Evolutionary conservation across 1,284 basidiomycete genomes (phyloP).

Genomic region (Boletellus sp.): DNA sequence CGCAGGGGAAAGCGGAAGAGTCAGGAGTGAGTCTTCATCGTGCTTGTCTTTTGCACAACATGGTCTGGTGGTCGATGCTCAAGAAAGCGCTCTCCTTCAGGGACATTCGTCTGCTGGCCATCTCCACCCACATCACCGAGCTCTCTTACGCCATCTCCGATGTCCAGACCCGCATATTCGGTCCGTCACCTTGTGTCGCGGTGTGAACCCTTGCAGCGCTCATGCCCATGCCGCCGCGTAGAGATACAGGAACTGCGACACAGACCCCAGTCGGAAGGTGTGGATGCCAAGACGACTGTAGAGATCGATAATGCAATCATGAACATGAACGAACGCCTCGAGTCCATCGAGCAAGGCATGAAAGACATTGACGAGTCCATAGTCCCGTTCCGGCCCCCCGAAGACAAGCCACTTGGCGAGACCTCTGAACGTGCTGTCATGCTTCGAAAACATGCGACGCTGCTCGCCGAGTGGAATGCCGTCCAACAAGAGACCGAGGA

Average conservation of each 20-base stretch:
- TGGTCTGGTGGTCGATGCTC: constrained; percentile 29
- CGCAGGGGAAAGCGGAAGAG: constrained; percentile 52
- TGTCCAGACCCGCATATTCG: constrained; percentile 83
- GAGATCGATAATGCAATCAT: constrained; percentile 80
- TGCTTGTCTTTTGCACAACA: constrained; percentile 16
- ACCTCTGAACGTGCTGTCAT: constrained; percentile 50
- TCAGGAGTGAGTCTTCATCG: constrained; percentile 46
- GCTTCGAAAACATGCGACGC: constrained; percentile 65
- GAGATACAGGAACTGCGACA: constrained; percentile 84
- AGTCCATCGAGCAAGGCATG: constrained; percentile 66
- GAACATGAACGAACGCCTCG: constrained; percentile 76
- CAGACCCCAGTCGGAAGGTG: constrained; percentile 63
- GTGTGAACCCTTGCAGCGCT: constrained; percentile 7
- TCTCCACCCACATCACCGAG: constrained; percentile 81
- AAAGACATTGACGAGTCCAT: constrained; percentile 62
- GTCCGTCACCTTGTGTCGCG: constrained; percentile 36
- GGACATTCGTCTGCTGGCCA: constrained; percentile 67
- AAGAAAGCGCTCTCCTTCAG: constrained; percentile 39
- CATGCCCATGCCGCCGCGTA: constrained; percentile 29
- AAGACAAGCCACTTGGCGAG: constrained; percentile 41
- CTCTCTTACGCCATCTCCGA: constrained; percentile 79
- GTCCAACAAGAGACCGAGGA: constrained; percentile 79
- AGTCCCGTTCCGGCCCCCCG: constrained; percentile 50
- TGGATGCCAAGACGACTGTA: constrained; percentile 49
- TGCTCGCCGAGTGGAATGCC: constrained; percentile 74